Evolutionary conservation across 306 rosid species (phyloP), one percentile per base, ranked within the genome.

Genomic region (Gleditsia sinensis): DNA sequence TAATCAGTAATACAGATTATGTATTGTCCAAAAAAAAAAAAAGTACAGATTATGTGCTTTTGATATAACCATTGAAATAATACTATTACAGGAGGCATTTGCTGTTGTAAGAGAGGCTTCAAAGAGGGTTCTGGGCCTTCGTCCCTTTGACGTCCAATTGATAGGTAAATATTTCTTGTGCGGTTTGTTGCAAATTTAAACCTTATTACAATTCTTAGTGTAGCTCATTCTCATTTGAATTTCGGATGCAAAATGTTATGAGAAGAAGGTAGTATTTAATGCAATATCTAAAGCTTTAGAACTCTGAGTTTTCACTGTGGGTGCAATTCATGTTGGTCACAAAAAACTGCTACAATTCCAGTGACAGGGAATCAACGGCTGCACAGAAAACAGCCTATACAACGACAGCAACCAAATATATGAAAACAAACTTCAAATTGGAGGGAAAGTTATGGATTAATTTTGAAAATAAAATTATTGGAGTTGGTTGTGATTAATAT

Each of bases 81-180:
- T 33, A 60, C 49, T 50, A 14, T 77, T 43, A 48, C 85, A 94
- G 97, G 99, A 94, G 83, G 99, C 97, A 24, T 94, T 90, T 89
- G 93, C 97, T 57, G 89, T 91, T 68, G 91, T 94, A 34, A 86
- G 97, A 86, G 99, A 94, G 88, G 97, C 93, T 85, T 94, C 97
- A 0, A 90, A 81, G 83, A 84, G 98, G 77, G 96, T 91, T 77
- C 71, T 91, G 5, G 98, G 97, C 68, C 97, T 94, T 78, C 98
- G 96, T 50, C 99, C 97, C 13, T 94, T 94, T 32, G 99, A 94
- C 42, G 99, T 94, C 56, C 99, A 94, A 80, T 82, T 94, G 40
- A 88, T 91, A 65, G 98, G 98, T 85, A 78, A 54, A 23, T 36
- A 16, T 42, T 75, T 65, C 24, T 14, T 11, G 8, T 1, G 36